Percentiles rank a stretch among this genome's conserved stretches.
phyloP scores from a whole-genome alignment of 305 asterid species.

The Fraxinus albicans region DNA sequence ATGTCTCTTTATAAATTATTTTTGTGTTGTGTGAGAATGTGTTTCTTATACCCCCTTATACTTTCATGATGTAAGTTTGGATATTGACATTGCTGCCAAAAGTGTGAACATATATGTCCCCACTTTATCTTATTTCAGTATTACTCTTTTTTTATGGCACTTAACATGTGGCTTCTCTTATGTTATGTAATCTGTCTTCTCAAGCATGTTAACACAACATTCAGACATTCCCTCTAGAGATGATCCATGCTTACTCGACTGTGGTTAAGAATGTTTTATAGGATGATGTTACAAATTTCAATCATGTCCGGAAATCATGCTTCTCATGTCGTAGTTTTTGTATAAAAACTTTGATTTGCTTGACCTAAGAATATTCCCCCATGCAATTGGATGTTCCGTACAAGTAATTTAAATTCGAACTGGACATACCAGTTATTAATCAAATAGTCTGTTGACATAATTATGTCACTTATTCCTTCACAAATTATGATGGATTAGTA shows the following conservation, averaged over 20 bases:
- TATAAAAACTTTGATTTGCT: background rate
- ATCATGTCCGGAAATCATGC: background rate
- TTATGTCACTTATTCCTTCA: background rate
- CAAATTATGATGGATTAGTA: background rate
- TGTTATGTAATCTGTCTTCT: slow-evolving; percentile 13
- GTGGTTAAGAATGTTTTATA: background rate
- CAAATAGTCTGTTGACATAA: background rate
- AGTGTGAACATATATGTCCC: too few relatives aligned
- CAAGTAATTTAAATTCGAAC: slow-evolving; percentile 2
- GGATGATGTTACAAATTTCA: slow-evolving; percentile 4
- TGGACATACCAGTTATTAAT: background rate
- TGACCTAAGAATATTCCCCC: background rate
- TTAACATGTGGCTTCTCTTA: too few relatives aligned
- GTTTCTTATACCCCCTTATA: background rate
- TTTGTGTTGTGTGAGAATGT: background rate
- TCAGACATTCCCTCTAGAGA: background rate
- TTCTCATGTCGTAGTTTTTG: background rate
- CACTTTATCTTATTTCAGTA: too few relatives aligned
- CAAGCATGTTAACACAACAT: background rate
- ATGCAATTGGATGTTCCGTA: background rate
- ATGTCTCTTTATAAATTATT: background rate
- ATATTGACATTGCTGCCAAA: too few relatives aligned
- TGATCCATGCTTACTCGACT: slow-evolving; percentile 14
- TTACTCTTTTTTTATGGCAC: too few relatives aligned
- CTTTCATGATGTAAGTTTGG: too few relatives aligned